These are phyloP conservation scores for Rhododendron griersonianum DNA, from an alignment of 148 eudicot genomes.

Conservation along the genomic window DNA sequence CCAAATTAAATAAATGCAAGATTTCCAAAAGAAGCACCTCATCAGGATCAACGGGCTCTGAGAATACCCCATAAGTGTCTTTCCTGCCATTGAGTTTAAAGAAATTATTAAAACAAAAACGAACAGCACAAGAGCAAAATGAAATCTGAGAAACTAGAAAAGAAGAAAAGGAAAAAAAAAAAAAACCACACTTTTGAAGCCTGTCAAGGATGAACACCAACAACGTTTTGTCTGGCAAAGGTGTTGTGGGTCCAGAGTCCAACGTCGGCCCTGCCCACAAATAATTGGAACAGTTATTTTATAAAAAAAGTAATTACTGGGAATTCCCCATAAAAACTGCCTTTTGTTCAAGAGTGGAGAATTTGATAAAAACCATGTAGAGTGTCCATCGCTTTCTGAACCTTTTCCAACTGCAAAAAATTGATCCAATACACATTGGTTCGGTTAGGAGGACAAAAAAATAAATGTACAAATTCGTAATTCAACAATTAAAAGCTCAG, in stretches of 20 bases:
- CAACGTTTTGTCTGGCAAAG: slow-evolving; percentile 93
- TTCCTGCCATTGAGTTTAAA: slow-evolving; percentile 48
- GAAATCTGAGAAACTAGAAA: slow-evolving; percentile 8
- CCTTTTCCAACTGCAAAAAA: slow-evolving; percentile 63
- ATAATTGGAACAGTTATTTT: slow-evolving; percentile 15
- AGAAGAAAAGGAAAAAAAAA: slow-evolving; percentile 14
- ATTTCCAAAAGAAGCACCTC: slow-evolving; percentile 47
- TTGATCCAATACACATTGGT: slow-evolving; percentile 8
- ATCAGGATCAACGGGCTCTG: slow-evolving; percentile 84
- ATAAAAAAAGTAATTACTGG: slow-evolving; percentile 5
- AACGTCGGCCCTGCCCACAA: slow-evolving; percentile 55
- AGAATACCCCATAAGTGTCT: slow-evolving; percentile 82
- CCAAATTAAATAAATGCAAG: slow-evolving; percentile 6
- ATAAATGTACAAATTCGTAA: background rate
- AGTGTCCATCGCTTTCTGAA: slow-evolving; percentile 62
- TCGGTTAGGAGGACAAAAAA: background rate
- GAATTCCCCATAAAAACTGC: slow-evolving; percentile 8
- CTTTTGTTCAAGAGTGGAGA: slow-evolving; percentile 17
- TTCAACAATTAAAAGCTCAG: slow-evolving; percentile 3
- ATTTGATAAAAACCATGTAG: slow-evolving; percentile 44
- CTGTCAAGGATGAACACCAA: slow-evolving; percentile 83
- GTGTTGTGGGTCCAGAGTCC: slow-evolving; percentile 72
- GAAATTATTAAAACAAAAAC: slow-evolving; percentile 8
- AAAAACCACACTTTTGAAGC: slow-evolving; percentile 75
- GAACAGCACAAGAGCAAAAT: slow-evolving; percentile 11